Conservation (phyloP, 225 moss, liverwort and hornwort species). For the Neckera pumila region DNA sequence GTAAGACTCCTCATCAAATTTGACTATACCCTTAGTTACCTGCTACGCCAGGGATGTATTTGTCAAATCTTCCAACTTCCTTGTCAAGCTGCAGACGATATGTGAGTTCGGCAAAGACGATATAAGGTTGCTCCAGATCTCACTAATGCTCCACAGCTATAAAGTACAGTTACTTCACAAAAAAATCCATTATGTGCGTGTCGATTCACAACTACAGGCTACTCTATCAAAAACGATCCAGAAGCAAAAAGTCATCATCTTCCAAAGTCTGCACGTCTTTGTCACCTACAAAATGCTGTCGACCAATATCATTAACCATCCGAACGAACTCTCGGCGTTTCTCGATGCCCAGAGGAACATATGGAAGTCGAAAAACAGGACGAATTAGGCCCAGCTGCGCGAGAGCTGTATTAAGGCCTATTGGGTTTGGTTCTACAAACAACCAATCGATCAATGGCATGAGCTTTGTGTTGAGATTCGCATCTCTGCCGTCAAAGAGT, state of each 20-base stretch:
- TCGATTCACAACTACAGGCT: neutral
- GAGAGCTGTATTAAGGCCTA: slow-evolving; percentile 79
- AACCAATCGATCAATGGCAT: slow-evolving; percentile 69
- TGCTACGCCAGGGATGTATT: neutral
- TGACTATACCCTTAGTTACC: neutral
- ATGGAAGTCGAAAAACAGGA: slow-evolving; percentile 85
- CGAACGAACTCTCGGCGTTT: slow-evolving; percentile 62
- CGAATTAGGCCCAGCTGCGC: slow-evolving; percentile 68
- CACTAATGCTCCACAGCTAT: neutral
- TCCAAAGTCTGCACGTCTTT: slow-evolving; percentile 31
- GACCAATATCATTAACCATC: slow-evolving; percentile 65
- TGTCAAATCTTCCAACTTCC: neutral
- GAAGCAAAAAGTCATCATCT: slow-evolving; percentile 35
- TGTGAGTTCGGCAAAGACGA: neutral
- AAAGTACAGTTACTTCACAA: neutral
- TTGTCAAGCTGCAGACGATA: neutral
- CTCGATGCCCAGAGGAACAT: slow-evolving; percentile 55
- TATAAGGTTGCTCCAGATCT: neutral
- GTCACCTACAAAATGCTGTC: slow-evolving; percentile 76
- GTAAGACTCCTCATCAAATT: neutral
- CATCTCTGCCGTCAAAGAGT: slow-evolving; percentile 45
- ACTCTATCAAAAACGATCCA: slow-evolving; percentile 35
- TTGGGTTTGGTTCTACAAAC: slow-evolving; percentile 83
- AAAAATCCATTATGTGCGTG: neutral
- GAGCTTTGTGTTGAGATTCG: slow-evolving; percentile 53